Percentiles rank a stretch among this genome's conserved stretches.
Evolutionary conservation across 2,329 filamentous ascomycete genomes (phyloP).

Genomic region (Fusarium sororula): DNA sequence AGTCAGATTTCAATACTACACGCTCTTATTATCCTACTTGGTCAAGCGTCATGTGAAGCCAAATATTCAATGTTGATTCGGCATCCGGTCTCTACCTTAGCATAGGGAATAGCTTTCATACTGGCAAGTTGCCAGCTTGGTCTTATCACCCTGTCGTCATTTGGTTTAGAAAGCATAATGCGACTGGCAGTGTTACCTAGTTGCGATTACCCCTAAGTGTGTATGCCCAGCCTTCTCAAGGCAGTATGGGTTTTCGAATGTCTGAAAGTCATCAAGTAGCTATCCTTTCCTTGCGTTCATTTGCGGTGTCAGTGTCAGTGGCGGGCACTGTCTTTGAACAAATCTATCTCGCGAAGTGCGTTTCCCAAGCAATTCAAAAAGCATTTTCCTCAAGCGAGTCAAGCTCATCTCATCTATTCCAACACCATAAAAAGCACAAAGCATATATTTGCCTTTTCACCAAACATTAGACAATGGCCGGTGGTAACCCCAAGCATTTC

Average conservation of each 20-base stretch:
- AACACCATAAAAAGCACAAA: not conserved
- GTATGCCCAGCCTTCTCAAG: not conserved
- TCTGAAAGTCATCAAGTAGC: not conserved
- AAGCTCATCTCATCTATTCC: not conserved
- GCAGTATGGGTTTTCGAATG: not conserved
- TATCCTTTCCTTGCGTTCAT: not conserved
- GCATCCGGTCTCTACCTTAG: not conserved
- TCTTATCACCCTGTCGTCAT: not conserved
- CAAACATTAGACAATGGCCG: slow-evolving; percentile 43
- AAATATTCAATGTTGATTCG: not conserved
- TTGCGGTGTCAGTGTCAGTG: slow-evolving; percentile 22
- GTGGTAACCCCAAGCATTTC: slow-evolving; percentile 51
- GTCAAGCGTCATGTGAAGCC: not conserved
- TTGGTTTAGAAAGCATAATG: not conserved
- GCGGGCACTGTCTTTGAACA: not conserved
- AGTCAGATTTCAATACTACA: not conserved
- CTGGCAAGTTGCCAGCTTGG: not conserved
- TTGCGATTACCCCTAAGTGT: not conserved
- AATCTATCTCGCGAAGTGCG: not conserved
- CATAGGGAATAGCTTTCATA: no score
- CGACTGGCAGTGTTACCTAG: not conserved
- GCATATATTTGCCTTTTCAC: not conserved
- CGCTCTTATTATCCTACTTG: not conserved
- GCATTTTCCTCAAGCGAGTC: not conserved
- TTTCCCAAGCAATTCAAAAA: not conserved